phyloP scores from a whole-genome alignment of 2,329 filamentous ascomycete genomes.

The Ceratocystiopsis sp. region DNA sequence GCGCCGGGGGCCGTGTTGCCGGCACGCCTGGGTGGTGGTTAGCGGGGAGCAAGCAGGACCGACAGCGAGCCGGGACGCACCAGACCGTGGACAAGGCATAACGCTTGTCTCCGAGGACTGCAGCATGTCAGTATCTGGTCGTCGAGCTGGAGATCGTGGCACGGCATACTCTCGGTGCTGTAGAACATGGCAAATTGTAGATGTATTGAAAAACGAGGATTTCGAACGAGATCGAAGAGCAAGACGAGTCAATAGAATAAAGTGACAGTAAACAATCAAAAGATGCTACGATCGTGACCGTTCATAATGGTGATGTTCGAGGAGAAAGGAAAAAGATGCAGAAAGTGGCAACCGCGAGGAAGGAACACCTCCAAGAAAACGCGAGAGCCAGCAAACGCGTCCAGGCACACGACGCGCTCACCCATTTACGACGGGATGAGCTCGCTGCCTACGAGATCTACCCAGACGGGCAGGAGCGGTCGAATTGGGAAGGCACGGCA shows the following conservation, averaged over 20 bases:
- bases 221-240: not conserved
- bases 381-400: not conserved
- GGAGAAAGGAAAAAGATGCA: not conserved
- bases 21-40: conserved; percentile 48
- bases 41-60: not conserved
- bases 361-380: not conserved
- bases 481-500: no score
- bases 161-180: conserved; percentile 63
- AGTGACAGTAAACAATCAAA: not conserved
- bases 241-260: not conserved
- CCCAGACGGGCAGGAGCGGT: no score
- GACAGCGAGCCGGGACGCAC: conserved; percentile 30
- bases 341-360: no score
- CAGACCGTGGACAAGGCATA: conserved; percentile 93
- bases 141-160: no score
- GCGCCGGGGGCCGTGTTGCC: conserved; percentile 70
- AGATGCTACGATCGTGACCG: not conserved
- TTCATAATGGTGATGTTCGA: not conserved
- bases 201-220: not conserved
- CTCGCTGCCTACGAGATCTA: no score
- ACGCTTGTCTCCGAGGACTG: conserved; percentile 66
- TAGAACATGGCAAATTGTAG: conserved; percentile 27
- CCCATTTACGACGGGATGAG: no score
- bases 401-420: not conserved
- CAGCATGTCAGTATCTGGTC: conserved; percentile 10